Evolutionary conservation across 1,284 basidiomycete genomes (phyloP), one percentile per base, ranked within the genome.

Genomic region (Cystobasidium pallidum): DNA sequence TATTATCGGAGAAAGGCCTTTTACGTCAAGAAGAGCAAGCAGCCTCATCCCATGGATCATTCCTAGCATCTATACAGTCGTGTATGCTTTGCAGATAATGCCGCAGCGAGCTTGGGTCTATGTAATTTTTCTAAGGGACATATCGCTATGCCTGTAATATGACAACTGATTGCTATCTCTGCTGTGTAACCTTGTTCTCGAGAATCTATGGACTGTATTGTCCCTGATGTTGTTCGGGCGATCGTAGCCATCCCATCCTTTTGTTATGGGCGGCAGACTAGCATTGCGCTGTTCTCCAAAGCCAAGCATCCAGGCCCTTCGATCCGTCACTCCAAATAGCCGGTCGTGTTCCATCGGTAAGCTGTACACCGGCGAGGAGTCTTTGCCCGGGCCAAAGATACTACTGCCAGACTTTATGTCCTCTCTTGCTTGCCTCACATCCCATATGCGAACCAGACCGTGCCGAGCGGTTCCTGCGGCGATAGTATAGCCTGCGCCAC

Each of bases 301-400:
- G n/a, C 36, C 26, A 15, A 71, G 45, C 68, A 71, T 71, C 47
- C 49, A 71, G 10, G 61, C 49, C 13, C 68, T 41, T 11, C 59
- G 30, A 59, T 71, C 68, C 21, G 68, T 71, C 3, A 54, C 68
- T 8, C 54, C 68, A 36, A 71, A 71, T 19, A 71, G 28, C 30
- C 68, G 59, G 24, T 71, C 68, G 32, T 71, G 61, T 30, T 71
- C 68, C 68, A 71, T 71, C 11, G 36, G 24, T n/a, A 71, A 30
- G 24, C 49, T 39, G 28, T 71, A 71, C 15, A 71, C 68, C 10
- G 68, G 68, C 21, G 68, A 71, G 15, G 43, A 62, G 24, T 71
- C 68, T 39, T 64, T 63, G 7, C 68, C 68, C 24, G 68, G 68
- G 11, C 59, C 68, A 55, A 71, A 71, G 4, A 71, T 28, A 30